A percentile compares a stretch with the other conserved stretches of the same genome.
phyloP scores from a whole-genome alignment of 2,329 filamentous ascomycete species.

The Phialophora chinensis region DNA sequence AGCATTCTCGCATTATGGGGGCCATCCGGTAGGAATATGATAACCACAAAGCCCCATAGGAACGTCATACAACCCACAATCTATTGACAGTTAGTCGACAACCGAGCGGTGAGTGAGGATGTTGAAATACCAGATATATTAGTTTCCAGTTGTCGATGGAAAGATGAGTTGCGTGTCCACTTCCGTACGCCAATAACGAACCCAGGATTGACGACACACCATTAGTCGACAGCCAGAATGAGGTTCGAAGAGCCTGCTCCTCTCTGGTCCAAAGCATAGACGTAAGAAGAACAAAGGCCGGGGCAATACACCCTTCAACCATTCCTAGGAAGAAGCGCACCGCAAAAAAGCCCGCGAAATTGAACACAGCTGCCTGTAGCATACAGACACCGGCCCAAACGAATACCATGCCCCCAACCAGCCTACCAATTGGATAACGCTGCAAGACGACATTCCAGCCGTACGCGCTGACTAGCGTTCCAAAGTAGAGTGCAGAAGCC shows the following conservation, averaged over 20 bases:
- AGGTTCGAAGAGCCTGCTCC: constrained; percentile 47
- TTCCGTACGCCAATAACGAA: constrained; percentile 46
- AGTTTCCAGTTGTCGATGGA: constrained; percentile 46
- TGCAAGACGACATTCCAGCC: constrained; percentile 52
- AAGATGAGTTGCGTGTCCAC: constrained; percentile 44
- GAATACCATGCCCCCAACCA: constrained; percentile 50
- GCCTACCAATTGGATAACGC: constrained; percentile 50
- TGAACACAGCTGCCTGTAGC: constrained; percentile 48
- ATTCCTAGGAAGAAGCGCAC: constrained; percentile 57
- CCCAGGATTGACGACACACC: constrained; percentile 48
- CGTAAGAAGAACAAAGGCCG: constrained; percentile 45
- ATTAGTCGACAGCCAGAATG: constrained; percentile 47
- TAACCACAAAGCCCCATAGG: constrained; percentile 47
- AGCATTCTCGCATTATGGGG: constrained; percentile 49
- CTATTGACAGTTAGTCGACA: constrained; percentile 15
- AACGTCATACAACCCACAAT: constrained; percentile 54
- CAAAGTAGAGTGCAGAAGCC: constrained; percentile 53
- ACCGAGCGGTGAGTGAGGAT: neutral
- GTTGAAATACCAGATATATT: constrained; percentile 45
- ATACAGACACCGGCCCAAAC: constrained; percentile 52
- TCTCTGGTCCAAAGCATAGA: constrained; percentile 49
- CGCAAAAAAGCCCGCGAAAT: constrained; percentile 52
- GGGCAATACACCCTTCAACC: constrained; percentile 44
- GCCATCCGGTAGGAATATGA: constrained; percentile 48
- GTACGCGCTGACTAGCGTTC: constrained; percentile 50